These are phyloP conservation scores for Panus rudis DNA, from an alignment of 768 basidiomycete species.

Conservation along the genomic window DNA sequence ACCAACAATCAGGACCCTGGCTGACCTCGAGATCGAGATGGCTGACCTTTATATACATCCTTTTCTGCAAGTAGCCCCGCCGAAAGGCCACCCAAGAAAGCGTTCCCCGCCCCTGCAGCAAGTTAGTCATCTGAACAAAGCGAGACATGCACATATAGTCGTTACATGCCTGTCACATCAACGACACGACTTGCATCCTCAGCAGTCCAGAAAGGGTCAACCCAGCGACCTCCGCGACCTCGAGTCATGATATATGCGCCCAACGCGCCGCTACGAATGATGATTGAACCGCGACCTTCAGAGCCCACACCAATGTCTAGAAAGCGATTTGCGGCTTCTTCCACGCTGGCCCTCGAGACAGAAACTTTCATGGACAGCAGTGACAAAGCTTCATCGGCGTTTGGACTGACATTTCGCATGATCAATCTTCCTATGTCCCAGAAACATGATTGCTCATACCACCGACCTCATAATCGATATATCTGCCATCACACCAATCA, in stretches of 20 bases:
- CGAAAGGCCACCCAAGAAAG: conserved; percentile 78
- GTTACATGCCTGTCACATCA: conserved; percentile 68
- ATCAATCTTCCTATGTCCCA: not conserved
- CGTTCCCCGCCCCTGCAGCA: conserved; percentile 76
- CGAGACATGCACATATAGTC: not conserved
- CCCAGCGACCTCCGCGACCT: conserved; percentile 45
- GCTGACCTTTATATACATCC: conserved; percentile 59
- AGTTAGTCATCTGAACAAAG: conserved; percentile 4
- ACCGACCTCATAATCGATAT: conserved; percentile 59
- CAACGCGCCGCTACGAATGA: conserved; percentile 69
- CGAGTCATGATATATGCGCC: conserved; percentile 61
- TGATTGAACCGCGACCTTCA: conserved; percentile 45
- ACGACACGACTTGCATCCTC: conserved; percentile 42
- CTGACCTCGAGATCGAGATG: conserved; percentile 3
- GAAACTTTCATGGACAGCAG: conserved; percentile 51
- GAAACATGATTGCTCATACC: not conserved
- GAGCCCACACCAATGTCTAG: conserved; percentile 52
- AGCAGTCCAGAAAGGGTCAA: conserved; percentile 68
- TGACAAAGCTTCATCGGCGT: conserved; percentile 75
- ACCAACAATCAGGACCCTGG: conserved; percentile 4
- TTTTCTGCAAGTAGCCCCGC: conserved; percentile 60
- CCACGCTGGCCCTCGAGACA: conserved; percentile 46
- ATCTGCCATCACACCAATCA: conserved; percentile 48
- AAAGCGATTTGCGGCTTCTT: conserved; percentile 60
- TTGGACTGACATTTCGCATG: conserved; percentile 46